Base-by-base conservation (phyloP, 306 rosid genomes). In the Heteromeles arbutifolia region DNA sequence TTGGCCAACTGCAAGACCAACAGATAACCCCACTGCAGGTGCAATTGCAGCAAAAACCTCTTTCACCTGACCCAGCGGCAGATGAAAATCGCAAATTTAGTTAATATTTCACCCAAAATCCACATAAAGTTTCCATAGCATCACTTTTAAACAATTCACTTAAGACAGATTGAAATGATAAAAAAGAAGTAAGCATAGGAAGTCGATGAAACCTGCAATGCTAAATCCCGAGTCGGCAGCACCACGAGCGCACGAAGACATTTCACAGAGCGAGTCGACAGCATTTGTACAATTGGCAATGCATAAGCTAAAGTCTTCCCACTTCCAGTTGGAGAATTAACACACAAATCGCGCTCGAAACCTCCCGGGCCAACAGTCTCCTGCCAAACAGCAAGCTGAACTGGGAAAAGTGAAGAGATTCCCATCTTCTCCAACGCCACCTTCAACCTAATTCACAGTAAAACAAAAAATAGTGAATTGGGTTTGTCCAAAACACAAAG, bases 241-340 rank as follows among this genome's bases (percentile, higher is more conserved):
- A 92, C 96, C 3, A 92, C 90, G 10, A 95, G 67, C 61, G 98
- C 96, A 21, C 96, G 91, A 2, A 90, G 86, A 63, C 92, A 89
- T 74, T 78, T 87, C 4, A 86, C 76, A 31, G 86, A 69, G 74
- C 85, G 91, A 52, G 45, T 79, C 3, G 97, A 87, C 28, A 89
- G 79, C 73, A 76, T 77, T 78, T 95, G 98, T 59, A 90, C 97
- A 25, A 95, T 90, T 5, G 98, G 98, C 80, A 95, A 84, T 28
- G 98, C 98, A 77, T 92, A 95, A 59, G 97, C 90, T 64, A 95
- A 69, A 71, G 97, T 95, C 82, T 95, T 90, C 26, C 98, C 98
- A 61, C 97, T 95, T 34, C 98, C 97, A 12, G 98, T 95, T 18
- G 98, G 97, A 4, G 97, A 95, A 76, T 95, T 92, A 63, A 95